Base-by-base conservation (phyloP, 2,329 filamentous ascomycete genomes). In the Pestalotiopsis sp. region DNA sequence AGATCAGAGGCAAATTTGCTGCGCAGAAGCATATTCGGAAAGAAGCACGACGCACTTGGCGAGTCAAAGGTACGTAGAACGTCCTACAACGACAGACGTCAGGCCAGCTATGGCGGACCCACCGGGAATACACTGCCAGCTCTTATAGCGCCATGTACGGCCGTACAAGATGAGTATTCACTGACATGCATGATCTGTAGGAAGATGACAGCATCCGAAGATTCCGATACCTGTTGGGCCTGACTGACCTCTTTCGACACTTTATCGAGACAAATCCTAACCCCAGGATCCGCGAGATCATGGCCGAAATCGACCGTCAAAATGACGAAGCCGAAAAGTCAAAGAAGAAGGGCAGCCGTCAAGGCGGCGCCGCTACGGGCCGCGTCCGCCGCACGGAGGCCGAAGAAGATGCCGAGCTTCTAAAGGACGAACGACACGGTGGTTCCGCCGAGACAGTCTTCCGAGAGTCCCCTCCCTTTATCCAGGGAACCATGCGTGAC, bases 221-320 rank as follows among this genome's bases (percentile, higher is more conserved):
- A 78, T 99, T 99, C 80, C 91, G 94, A 72, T 99, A 99, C 79
- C 88, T 99, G 1, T 88, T 99, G 14, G 97, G 97, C 31, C 86
- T 99, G 66, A 99, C 96, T 17, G 96, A 99, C 77, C 86, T 99
- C 23, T 99, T 99, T 84, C 94, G 97, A 72, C 96, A 99, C 82
- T 99, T 99, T 81, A 99, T 99, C 82, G 95, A 98, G 78, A 94
- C 94, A 9, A 99, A 98, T 78, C 95, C 95, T 4, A 95, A 99
- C 77, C 95, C 96, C 17, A 94, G 93, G 75, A 96, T 98, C 76
- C 93, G 95, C 75, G 93, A 97, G 69, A 94, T 98, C 74, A 96
- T 98, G 87, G 88, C 89, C 65, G 94, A 98, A 81, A 98, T 98
- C 76, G 96, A 99, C 81, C 91, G 94, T 61, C 95, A 97, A 79